Percentiles rank a stretch among this genome's conserved stretches.
Conservation (phyloP, 345 rosid species). For the Tarenaya hassleriana region DNA sequence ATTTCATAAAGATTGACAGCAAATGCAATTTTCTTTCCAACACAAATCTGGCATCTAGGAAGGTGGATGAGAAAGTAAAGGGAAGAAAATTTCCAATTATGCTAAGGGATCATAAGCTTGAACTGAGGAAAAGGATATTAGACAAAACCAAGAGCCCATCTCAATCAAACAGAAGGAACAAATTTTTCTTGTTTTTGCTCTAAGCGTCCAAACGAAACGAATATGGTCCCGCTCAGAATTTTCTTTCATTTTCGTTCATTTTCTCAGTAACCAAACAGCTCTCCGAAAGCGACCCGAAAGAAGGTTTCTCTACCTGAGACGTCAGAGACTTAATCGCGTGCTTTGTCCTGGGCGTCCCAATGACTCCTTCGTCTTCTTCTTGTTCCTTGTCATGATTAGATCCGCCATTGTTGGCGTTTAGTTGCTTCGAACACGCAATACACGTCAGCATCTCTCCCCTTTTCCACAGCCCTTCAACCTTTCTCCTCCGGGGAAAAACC, state of each 20-base stretch:
- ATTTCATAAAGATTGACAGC: conserved; percentile 7
- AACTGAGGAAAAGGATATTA: too few relatives aligned
- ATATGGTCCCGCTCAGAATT: conserved; percentile 18
- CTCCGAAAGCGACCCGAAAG: conserved; percentile 10
- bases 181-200: conserved; percentile 8
- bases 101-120: conserved; percentile 4
- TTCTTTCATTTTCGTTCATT: conserved; percentile 19
- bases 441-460: conserved; percentile 71
- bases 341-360: conserved; percentile 65
- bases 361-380: conserved; percentile 46
- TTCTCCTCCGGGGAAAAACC: conserved; percentile 16
- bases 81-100: background rate
- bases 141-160: too few relatives aligned
- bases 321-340: conserved; percentile 70
- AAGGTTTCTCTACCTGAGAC: conserved; percentile 51
- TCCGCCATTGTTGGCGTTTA: conserved; percentile 39
- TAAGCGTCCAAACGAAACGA: conserved; percentile 12
- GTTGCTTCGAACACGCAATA: conserved; percentile 80
- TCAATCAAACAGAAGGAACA: conserved; percentile 4
- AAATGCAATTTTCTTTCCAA: background rate
- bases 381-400: conserved; percentile 43
- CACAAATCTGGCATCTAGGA: too few relatives aligned
- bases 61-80: too few relatives aligned
- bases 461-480: conserved; percentile 4
- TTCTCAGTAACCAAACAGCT: conserved; percentile 24